phyloP scores from a whole-genome alignment of 371 early-diverging fungal genomes.

The Umbelopsis sp. region DNA sequence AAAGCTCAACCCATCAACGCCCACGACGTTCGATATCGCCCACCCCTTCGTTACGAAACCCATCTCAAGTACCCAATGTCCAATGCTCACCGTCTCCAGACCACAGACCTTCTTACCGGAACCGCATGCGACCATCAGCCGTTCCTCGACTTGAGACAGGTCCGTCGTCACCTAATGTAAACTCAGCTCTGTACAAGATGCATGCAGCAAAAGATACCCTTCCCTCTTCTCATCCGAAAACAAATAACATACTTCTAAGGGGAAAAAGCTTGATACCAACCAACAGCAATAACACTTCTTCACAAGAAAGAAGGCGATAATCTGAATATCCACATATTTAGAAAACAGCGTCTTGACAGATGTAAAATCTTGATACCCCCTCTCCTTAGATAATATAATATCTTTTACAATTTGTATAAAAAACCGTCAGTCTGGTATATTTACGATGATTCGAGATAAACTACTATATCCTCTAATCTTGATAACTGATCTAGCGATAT shows the following conservation, averaged over 20 bases:
- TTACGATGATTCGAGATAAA: slow-evolving; percentile 16
- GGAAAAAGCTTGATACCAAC: slow-evolving; percentile 20
- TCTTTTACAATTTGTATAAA: slow-evolving; percentile 15
- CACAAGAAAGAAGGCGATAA: not conserved
- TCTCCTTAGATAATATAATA: not conserved
- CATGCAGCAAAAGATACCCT: not conserved
- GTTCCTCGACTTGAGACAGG: slow-evolving; percentile 8
- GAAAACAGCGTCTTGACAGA: not conserved
- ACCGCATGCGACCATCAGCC: slow-evolving; percentile 10
- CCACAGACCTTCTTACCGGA: not conserved
- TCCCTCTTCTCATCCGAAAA: not conserved
- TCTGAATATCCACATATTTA: not conserved
- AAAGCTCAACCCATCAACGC: not conserved
- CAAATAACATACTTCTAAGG: not conserved
- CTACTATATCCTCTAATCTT: slow-evolving; percentile 10
- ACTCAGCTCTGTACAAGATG: not conserved
- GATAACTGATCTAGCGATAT: slow-evolving; percentile 1
- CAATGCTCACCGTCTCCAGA: not conserved
- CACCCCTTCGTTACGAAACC: not conserved
- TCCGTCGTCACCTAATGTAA: not conserved
- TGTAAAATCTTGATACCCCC: slow-evolving; percentile 8
- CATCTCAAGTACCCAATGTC: not conserved
- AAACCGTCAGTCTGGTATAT: slow-evolving; percentile 12
- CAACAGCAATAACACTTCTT: not conserved
- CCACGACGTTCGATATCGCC: not conserved